Percentiles rank a stretch among this genome's conserved stretches.
phyloP scores from a whole-genome alignment of 2,329 filamentous ascomycete genomes.

The Fusarium odoratissimum region DNA sequence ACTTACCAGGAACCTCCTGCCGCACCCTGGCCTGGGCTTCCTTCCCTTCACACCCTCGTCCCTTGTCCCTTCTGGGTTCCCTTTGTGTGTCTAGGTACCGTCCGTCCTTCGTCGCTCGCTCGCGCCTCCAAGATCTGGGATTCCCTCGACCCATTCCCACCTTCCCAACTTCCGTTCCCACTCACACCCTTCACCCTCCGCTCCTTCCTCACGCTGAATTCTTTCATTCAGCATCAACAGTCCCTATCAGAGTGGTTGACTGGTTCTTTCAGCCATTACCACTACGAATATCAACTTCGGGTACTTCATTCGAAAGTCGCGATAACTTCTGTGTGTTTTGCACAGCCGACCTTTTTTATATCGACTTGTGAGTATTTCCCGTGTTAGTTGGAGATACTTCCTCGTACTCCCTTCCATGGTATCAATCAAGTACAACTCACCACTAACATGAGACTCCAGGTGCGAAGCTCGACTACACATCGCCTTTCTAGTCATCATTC shows the following conservation, averaged over 20 bases:
- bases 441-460: conserved; percentile 28
- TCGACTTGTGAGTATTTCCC: conserved; percentile 32
- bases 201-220: conserved; percentile 43
- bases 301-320: conserved; percentile 4
- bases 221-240: conserved; percentile 35
- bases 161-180: conserved; percentile 45
- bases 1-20: conserved; percentile 41
- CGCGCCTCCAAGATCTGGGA: conserved; percentile 45
- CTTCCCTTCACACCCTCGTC: conserved; percentile 38
- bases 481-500: not conserved
- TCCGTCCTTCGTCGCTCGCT: conserved; percentile 28
- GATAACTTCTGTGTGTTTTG: conserved; percentile 3
- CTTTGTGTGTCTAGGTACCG: conserved; percentile 36
- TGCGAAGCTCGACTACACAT: not conserved
- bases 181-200: conserved; percentile 43
- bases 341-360: conserved; percentile 14
- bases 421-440: conserved; percentile 17
- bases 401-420: conserved; percentile 31
- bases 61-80: conserved; percentile 33
- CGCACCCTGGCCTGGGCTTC: conserved; percentile 12
- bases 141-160: conserved; percentile 46
- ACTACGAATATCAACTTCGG: conserved; percentile 21
- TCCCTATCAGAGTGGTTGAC: conserved; percentile 35
- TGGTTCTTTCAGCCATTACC: conserved; percentile 27
- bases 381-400: conserved; percentile 43